phyloP scores from a whole-genome alignment of 129 eudicot species.

The Logfia minima region DNA sequence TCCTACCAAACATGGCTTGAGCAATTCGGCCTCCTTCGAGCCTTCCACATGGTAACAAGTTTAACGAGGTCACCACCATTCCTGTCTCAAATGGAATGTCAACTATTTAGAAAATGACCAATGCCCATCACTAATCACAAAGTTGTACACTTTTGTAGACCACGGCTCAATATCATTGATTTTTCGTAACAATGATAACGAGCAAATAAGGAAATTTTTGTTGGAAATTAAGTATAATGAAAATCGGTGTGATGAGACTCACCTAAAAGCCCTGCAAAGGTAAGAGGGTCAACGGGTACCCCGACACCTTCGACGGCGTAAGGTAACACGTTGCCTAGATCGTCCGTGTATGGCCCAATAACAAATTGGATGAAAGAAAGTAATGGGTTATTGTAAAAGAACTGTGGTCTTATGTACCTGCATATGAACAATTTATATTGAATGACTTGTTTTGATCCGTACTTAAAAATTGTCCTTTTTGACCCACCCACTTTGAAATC shows the following conservation, averaged over 20 bases:
- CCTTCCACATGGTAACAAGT: constrained; percentile 88
- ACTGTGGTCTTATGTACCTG: constrained; percentile 97
- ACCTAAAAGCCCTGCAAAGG: constrained; percentile 98
- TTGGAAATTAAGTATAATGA: background rate
- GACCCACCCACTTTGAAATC: no score
- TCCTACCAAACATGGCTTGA: constrained; percentile 91
- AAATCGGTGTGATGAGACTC: constrained; percentile 26
- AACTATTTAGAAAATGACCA: constrained; percentile 1
- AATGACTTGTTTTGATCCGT: background rate
- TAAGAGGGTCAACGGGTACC: constrained; percentile 98
- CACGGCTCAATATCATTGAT: background rate
- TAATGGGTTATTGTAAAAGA: constrained; percentile 88
- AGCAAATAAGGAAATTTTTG: background rate
- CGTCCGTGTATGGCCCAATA: constrained; percentile 87
- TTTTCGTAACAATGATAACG: background rate
- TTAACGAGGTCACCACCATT: constrained; percentile 95
- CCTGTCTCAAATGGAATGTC: constrained; percentile 38
- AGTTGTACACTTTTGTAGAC: background rate
- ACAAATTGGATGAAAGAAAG: constrained; percentile 87
- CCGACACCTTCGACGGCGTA: constrained; percentile 98
- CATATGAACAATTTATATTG: constrained; percentile 18
- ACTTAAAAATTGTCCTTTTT: no score
- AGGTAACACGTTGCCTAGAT: constrained; percentile 89
- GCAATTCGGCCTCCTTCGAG: constrained; percentile 98
- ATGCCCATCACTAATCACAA: background rate